A percentile compares a stretch with the other conserved stretches of the same genome.
phyloP scores from a whole-genome alignment of 495 filamentous ascomycete genomes.

The Daldinia concentrica region DNA sequence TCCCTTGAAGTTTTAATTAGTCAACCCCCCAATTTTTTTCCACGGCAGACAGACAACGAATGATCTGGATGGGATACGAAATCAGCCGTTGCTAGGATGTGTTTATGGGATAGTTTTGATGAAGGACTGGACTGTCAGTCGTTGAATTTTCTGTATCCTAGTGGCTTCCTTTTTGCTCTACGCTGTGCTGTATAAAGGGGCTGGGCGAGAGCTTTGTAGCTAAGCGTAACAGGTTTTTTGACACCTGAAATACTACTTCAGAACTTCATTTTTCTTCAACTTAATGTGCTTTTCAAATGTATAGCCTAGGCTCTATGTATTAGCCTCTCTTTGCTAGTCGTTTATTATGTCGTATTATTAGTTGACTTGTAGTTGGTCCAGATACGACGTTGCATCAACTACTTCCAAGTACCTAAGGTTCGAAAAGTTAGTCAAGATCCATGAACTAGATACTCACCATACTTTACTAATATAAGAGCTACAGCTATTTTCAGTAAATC shows the following conservation, averaged over 20 bases:
- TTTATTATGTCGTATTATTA: neutral
- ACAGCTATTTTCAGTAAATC: too few species aligned
- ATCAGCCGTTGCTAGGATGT: slow-evolving; percentile 37
- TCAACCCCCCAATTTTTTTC: slow-evolving; percentile 9
- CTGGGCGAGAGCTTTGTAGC: slow-evolving; percentile 26
- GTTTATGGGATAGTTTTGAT: slow-evolving; percentile 35
- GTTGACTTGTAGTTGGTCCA: too few species aligned
- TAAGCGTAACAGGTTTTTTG: slow-evolving; percentile 31
- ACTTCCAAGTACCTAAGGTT: too few species aligned
- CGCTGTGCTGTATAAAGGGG: slow-evolving; percentile 8
- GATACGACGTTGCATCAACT: too few species aligned
- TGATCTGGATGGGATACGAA: slow-evolving; percentile 39
- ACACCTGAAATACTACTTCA: slow-evolving; percentile 40
- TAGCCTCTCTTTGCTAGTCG: neutral
- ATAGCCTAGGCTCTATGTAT: neutral
- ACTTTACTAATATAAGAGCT: too few species aligned
- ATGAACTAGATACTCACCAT: too few species aligned
- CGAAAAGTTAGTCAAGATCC: too few species aligned
- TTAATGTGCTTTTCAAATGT: neutral
- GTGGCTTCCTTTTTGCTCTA: slow-evolving; percentile 15
- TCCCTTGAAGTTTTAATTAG: slow-evolving; percentile 26
- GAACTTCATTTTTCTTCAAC: slow-evolving; percentile 16
- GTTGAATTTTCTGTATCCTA: slow-evolving; percentile 22
- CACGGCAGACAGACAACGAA: slow-evolving; percentile 33
- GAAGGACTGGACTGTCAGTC: slow-evolving; percentile 10